Evolutionary conservation across 169 alveolate species (phyloP), one percentile per base, ranked within the genome.

Genomic region (Plasmodium malariae): DNA sequence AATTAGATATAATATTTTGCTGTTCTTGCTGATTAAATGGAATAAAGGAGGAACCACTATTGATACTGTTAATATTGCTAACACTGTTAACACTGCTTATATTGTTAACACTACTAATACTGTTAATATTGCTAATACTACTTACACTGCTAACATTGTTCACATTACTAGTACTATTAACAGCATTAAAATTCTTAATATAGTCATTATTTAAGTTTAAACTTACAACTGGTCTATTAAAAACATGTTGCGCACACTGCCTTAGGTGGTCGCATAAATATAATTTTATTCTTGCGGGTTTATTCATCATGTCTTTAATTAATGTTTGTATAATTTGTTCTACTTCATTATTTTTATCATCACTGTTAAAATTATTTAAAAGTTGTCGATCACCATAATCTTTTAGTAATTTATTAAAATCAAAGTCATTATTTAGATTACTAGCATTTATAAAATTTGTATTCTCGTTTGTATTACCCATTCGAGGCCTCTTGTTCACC

Each of bases 241-340:
- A 94, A n/a, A 94, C 93, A 67, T 94, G 96, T 48, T 93, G 95
- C 12, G 95, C 95, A 48, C 93, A 94, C 24, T 68, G 11, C 34
- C 91, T 88, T 36, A 94, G 55, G 49, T 87, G 93, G 11, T 91
- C 96, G 57, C 96, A 94, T 37, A 94, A 78, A 34, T 86, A 72
- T 17, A 94, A 24, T 59, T 91, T 89, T 34, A 76, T 37, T 32
- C 91, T 89, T 26, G 49, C 32, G 30, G 72, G 65, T 67, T 80
- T 86, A 26, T 54, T 49, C 63, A 43, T 67, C 62, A 60, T 43
- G 43, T 55, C 74, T 14, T 57, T 86, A 45, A 70, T 40, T 48
- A 57, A 24, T 9, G n/a, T 54, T 48, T 86, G 86, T 55, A 57
- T 30, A 30, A 86, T 62, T 36, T 43, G 34, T 59, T 70, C 87